Conservation (phyloP, 768 basidiomycete genomes). For the Amanita inopinata region DNA sequence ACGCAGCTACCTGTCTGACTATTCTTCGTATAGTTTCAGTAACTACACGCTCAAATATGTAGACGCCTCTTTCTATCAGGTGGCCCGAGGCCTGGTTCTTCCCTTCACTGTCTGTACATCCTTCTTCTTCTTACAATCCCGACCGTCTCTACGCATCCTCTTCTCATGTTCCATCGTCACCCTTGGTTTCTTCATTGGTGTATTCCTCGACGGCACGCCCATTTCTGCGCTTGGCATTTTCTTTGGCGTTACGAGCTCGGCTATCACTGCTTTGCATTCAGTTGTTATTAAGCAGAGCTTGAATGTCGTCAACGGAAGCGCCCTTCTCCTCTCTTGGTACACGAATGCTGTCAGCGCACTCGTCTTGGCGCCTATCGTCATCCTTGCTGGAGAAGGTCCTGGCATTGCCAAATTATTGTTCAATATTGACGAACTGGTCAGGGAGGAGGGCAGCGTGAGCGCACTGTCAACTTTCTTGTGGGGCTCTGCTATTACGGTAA, state of each 20-base stretch:
- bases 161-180: constrained; percentile 76
- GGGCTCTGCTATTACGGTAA: constrained; percentile 72
- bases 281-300: constrained; percentile 90
- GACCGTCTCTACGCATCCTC: constrained; percentile 70
- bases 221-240: constrained; percentile 55
- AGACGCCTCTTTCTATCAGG: constrained; percentile 92
- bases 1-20: background rate
- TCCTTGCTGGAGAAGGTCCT: constrained; percentile 68
- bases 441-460: constrained; percentile 30
- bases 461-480: constrained; percentile 58
- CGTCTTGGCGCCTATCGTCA: constrained; percentile 60
- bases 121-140: constrained; percentile 61
- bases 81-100: constrained; percentile 87
- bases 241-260: constrained; percentile 78
- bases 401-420: constrained; percentile 54
- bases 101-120: constrained; percentile 92
- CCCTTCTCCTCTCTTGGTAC: constrained; percentile 86
- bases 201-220: constrained; percentile 64
- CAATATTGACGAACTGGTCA: constrained; percentile 27
- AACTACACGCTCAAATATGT: constrained; percentile 92
- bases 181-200: constrained; percentile 82
- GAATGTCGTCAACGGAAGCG: constrained; percentile 70
- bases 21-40: constrained; percentile 49
- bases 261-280: constrained; percentile 85
- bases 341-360: constrained; percentile 75